phyloP scores from a whole-genome alignment of 805 yeast species.

The Metschnikowia similis region DNA sequence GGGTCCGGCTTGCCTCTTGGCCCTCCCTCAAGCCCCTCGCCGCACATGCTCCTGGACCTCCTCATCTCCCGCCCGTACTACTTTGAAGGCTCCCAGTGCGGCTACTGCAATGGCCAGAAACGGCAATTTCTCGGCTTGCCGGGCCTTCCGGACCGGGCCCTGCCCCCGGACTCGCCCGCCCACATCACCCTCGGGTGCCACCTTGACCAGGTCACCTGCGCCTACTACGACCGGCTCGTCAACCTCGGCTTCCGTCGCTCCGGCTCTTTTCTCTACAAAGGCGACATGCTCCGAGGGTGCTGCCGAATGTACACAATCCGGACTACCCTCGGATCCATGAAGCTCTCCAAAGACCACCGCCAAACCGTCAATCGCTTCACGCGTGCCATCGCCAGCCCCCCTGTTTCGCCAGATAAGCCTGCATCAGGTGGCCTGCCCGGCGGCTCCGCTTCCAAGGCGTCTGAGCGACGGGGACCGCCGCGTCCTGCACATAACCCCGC shows the following conservation, averaged over 20 bases:
- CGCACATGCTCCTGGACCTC: background rate
- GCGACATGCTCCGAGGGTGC: slow-evolving; percentile 69
- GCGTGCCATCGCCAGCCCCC: slow-evolving; percentile 25
- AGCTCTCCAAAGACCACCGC: slow-evolving; percentile 61
- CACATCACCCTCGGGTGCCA: slow-evolving; percentile 35
- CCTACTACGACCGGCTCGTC: slow-evolving; percentile 59
- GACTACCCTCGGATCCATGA: slow-evolving; percentile 45
- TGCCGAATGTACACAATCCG: slow-evolving; percentile 79
- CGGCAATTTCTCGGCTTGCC: slow-evolving; percentile 24
- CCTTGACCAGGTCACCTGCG: slow-evolving; percentile 42
- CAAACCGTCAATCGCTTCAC: slow-evolving; percentile 60
- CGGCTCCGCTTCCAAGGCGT: no score
- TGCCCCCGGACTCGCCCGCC: slow-evolving; percentile 16
- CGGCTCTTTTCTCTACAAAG: slow-evolving; percentile 59
- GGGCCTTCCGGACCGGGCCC: slow-evolving; percentile 22
- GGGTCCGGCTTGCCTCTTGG: background rate
- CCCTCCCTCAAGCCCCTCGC: background rate
- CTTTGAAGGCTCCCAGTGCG: slow-evolving; percentile 51
- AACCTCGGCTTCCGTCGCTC: slow-evolving; percentile 78
- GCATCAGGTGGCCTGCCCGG: no score
- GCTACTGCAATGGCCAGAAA: slow-evolving; percentile 62
- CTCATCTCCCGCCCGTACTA: slow-evolving; percentile 44
- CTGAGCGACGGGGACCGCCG: no score
- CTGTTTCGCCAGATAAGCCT: background rate
- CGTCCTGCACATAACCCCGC: background rate